Base-by-base conservation (phyloP, 2,329 filamentous ascomycete species). In the Trichoderma brevicompactum region DNA sequence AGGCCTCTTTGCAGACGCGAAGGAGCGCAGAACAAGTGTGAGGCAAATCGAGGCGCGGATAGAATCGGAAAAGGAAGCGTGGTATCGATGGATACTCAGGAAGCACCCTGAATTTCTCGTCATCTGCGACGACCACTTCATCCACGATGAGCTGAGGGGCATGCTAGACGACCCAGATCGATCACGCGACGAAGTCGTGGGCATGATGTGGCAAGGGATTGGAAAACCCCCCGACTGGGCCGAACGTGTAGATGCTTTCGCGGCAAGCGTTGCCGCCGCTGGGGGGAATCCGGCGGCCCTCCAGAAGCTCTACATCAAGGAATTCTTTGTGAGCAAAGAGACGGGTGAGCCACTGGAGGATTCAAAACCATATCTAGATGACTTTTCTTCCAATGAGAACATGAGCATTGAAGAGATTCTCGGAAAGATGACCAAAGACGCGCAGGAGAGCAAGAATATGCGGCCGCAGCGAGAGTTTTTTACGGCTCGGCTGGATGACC, bases 51-150 rank as follows among this genome's bases (percentile, higher is more conserved):
- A 86, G 68, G 77, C 79, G 23, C 80, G 80, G 66, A 80, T 87
- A 69, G 75, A 77, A 9, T 79, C 79, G 34, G 83, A 86, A 71
- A 84, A 84, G 70, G 79, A 79, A 66, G 79, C 79, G 10, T 87
- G 85, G 83, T 84, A 85, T 65, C 79, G 81, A 63, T 81, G 77
- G 73, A 77, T 79, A 3, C 68, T 80, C 52, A 73, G 77, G n/a
- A 74, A 70, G 64, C 75, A 79, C 54, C 77, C 78, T 7, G 76
- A 76, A 59, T 78, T 79, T 65, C 72, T 80, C 19, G 72, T 74
- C 32, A 71, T 74, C 8, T 74, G 75, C 15, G 72, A 75, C 44
- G 69, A 69, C 15, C 69, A 70, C 32, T 69, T 71, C 10, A 72
- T 74, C 15, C 69, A 70, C 32, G 75, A 77, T 5, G 75, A 78